Percentiles rank a stretch among this genome's conserved stretches.
phyloP scores from a whole-genome alignment of 768 basidiomycete species.

The Russula foetens region DNA sequence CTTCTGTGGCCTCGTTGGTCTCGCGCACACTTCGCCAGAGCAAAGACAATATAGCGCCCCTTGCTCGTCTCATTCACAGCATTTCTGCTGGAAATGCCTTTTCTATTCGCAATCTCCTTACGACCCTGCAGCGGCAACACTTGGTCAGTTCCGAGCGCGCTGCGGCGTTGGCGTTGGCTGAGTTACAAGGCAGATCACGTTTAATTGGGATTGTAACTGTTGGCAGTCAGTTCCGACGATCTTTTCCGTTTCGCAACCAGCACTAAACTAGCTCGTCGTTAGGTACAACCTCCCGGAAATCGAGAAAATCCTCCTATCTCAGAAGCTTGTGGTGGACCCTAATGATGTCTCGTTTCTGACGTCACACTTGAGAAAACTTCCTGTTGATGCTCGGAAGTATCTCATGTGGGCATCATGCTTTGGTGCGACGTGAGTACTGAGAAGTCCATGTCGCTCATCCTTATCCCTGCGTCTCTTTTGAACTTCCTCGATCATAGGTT shows the following conservation, averaged over 20 bases:
- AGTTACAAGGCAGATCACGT: slow-evolving; percentile 41
- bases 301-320: slow-evolving; percentile 44
- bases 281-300: slow-evolving; percentile 53
- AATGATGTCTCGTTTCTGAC: slow-evolving; percentile 55
- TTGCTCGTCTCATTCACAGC: slow-evolving; percentile 48
- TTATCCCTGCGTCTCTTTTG: background rate
- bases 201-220: slow-evolving; percentile 54
- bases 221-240: slow-evolving; percentile 45
- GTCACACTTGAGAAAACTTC: slow-evolving; percentile 49
- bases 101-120: slow-evolving; percentile 54
- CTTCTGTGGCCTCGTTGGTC: slow-evolving; percentile 50
- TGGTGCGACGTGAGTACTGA: slow-evolving; percentile 50
- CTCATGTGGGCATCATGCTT: slow-evolving; percentile 67
- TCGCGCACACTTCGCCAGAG: slow-evolving; percentile 54
- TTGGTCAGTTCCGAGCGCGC: slow-evolving; percentile 35
- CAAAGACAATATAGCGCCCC: slow-evolving; percentile 44
- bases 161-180: background rate
- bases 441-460: background rate
- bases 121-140: slow-evolving; percentile 54
- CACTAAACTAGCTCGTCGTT: background rate
- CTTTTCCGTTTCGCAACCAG: background rate
- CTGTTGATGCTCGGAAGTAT: slow-evolving; percentile 57
- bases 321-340: slow-evolving; percentile 46
- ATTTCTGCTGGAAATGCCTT: slow-evolving; percentile 66
- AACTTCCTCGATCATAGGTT: slow-evolving; percentile 35